A percentile compares a stretch with the other conserved stretches of the same genome.
Conservation (phyloP, 2,329 filamentous ascomycete species). For the Colletotrichum nymphaeae region DNA sequence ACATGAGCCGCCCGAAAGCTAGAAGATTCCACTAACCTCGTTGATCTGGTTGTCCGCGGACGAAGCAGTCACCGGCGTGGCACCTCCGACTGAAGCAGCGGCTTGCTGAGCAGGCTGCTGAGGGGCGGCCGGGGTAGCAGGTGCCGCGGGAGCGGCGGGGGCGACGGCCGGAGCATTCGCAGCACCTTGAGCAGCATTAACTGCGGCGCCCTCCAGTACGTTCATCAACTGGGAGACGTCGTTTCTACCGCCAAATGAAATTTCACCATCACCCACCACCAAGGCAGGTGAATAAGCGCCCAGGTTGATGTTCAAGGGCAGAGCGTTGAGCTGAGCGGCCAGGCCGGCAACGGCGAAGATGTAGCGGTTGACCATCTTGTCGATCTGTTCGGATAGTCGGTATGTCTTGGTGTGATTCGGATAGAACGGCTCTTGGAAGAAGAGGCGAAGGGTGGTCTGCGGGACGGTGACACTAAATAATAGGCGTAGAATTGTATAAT, state of each 20-base stretch:
- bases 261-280: constrained; percentile 55
- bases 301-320: constrained; percentile 49
- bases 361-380: constrained; percentile 40
- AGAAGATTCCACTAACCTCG: constrained; percentile 25
- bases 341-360: constrained; percentile 44
- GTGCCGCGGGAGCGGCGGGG: constrained; percentile 42
- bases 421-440: background rate
- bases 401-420: constrained; percentile 28
- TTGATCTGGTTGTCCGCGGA: constrained; percentile 21
- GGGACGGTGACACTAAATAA: constrained; percentile 23
- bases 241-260: constrained; percentile 57
- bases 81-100: constrained; percentile 15
- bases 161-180: constrained; percentile 43
- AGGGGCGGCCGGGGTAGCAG: constrained; percentile 17
- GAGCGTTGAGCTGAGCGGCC: constrained; percentile 42
- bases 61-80: constrained; percentile 16
- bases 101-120: constrained; percentile 36
- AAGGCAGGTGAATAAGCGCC: constrained; percentile 49
- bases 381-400: constrained; percentile 13
- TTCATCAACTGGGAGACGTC: constrained; percentile 59
- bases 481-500: constrained; percentile 26
- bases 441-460: background rate
- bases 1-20: constrained; percentile 39
- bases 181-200: constrained; percentile 48
- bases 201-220: constrained; percentile 58